These are phyloP conservation scores for Fusarium pseudonygamai DNA, from an alignment of 2,329 filamentous ascomycete genomes.

Conservation along the genomic window DNA sequence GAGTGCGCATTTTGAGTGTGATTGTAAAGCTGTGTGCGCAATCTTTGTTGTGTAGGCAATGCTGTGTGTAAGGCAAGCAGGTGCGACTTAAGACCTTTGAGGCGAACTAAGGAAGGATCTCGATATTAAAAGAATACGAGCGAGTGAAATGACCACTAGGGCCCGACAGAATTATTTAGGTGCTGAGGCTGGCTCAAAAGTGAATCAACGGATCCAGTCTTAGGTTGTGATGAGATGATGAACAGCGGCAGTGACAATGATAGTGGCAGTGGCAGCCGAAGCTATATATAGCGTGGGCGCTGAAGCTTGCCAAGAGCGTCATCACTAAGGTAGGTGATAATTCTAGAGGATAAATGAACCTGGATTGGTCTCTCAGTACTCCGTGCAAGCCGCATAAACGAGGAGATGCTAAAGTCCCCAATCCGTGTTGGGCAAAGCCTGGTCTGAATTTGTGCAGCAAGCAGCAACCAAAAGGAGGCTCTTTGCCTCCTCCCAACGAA, in stretches of 20 bases:
- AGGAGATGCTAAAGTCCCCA: slow-evolving; percentile 12
- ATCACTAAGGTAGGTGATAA: slow-evolving; percentile 12
- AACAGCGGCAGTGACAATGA: background rate
- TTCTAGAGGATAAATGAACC: slow-evolving; percentile 2
- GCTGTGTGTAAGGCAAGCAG: slow-evolving; percentile 11
- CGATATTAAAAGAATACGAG: slow-evolving; percentile 10
- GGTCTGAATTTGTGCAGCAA: slow-evolving; percentile 3
- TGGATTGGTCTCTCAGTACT: background rate
- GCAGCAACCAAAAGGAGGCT: slow-evolving; percentile 27
- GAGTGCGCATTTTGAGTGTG: slow-evolving; percentile 35
- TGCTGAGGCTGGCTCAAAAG: slow-evolving; percentile 23
- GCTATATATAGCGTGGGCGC: slow-evolving; percentile 30
- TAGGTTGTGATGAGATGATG: slow-evolving; percentile 4
- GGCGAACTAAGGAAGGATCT: background rate
- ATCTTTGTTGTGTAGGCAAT: background rate
- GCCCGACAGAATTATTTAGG: slow-evolving; percentile 2
- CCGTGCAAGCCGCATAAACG: slow-evolving; percentile 21
- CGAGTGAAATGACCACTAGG: slow-evolving; percentile 27
- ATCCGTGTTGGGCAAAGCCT: slow-evolving; percentile 10
- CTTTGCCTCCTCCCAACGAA: slow-evolving; percentile 22
- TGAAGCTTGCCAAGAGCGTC: slow-evolving; percentile 25
- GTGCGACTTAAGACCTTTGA: background rate
- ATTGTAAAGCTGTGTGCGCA: background rate
- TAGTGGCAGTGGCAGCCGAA: slow-evolving; percentile 5
- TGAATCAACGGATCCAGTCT: slow-evolving; percentile 13